Evolutionary conservation across 345 rosid genomes (phyloP), one percentile per base, ranked within the genome.

Genomic region (Citrus mangshanensis): DNA sequence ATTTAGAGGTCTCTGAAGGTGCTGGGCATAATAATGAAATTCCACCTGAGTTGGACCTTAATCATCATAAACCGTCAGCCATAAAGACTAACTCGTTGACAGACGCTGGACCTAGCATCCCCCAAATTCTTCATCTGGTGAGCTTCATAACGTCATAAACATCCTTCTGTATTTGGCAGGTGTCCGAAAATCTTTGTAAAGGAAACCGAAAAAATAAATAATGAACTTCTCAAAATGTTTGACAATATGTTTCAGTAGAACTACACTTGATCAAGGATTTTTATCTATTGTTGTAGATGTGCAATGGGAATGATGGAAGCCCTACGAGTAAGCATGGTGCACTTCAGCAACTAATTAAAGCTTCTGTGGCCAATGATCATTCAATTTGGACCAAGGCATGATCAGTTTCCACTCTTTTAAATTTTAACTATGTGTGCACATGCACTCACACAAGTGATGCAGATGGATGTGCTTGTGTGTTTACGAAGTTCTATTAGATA

Each of bases 111-210:
- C 95, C 98, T 82, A 94, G 99, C 90, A 92, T 96, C 84, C 98
- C 98, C 73, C 98, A 96, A 88, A 88, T 94, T 89, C 93, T 96
- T 85, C 95, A 96, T 85, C 84, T 89, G 95, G 99, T 96, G 72
- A 88, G 91, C 75, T 86, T 16, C 76, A 62, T 75, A 66, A 56
- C 40, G 62, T 21, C 46, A 40, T 55, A 21, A 2, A 61, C 65
- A 74, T 79, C 8, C 62, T 46, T 27, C 9, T 28, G 9, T 60
- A 25, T 32, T 73, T 58, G 25, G 65, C 25, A 5, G 61, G 35
- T 60, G 51, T 67, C 65, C 38, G 34, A 77, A 55, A 72, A 64
- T 49, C 5, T 62, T 22, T 56, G 72, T 58, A 35, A 59, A 35
- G 61, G 46, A 59, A 60, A 24, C 28, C 24, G 4, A 32, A 54